A percentile compares a stretch with the other conserved stretches of the same genome.
Conservation (phyloP, 345 rosid genomes). For the Rhizophora apiculata region DNA sequence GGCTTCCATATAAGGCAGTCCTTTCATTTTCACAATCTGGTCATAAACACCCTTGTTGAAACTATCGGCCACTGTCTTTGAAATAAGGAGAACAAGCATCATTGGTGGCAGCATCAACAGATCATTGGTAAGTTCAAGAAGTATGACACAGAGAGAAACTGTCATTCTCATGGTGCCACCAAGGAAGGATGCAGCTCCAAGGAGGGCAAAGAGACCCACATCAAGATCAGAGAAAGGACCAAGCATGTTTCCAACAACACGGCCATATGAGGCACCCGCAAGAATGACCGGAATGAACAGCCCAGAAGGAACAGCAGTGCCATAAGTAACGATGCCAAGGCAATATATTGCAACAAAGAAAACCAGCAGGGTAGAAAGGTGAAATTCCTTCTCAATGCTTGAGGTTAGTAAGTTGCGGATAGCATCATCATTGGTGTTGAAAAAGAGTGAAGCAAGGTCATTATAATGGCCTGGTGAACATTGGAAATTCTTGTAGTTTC, state of each 20-base stretch:
- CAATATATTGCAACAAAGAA: conserved; percentile 63
- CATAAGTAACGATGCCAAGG: conserved; percentile 87
- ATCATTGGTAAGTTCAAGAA: conserved; percentile 82
- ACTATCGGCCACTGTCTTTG: conserved; percentile 79
- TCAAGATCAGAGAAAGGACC: conserved; percentile 63
- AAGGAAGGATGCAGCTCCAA: conserved; percentile 94
- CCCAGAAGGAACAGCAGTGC: conserved; percentile 90
- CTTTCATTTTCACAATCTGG: conserved; percentile 83
- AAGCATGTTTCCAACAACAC: conserved; percentile 65
- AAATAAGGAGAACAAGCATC: conserved; percentile 84
- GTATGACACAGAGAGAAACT: conserved; percentile 82
- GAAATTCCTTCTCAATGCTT: conserved; percentile 56
- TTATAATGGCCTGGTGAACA: conserved; percentile 78
- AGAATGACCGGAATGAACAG: conserved; percentile 97
- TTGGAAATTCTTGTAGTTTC: conserved; percentile 79
- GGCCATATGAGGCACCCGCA: conserved; percentile 88
- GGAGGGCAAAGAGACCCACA: conserved; percentile 74
- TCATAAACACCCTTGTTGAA: conserved; percentile 88
- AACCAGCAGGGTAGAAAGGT: conserved; percentile 53
- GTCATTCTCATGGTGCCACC: conserved; percentile 99
- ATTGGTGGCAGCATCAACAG: conserved; percentile 81
- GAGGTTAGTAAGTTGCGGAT: conserved; percentile 69
- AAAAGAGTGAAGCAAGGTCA: conserved; percentile 84
- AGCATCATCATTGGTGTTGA: conserved; percentile 88
- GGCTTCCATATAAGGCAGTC: conserved; percentile 82